phyloP scores from a whole-genome alignment of 2,329 filamentous ascomycete species.

The Metarhizium album region DNA sequence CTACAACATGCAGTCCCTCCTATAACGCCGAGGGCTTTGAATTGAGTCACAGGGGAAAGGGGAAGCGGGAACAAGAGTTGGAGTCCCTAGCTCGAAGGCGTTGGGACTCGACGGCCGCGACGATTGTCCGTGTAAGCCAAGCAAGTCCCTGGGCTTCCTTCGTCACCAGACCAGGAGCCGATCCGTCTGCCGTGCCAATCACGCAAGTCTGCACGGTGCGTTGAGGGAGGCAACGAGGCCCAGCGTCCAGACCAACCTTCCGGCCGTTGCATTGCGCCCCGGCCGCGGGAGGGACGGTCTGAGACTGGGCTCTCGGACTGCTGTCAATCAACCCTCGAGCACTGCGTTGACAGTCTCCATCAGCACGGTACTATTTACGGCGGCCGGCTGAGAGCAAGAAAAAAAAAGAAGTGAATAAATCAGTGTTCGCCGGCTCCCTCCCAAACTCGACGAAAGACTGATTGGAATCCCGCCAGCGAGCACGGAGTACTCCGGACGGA shows the following conservation, averaged over 20 bases:
- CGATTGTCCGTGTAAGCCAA: slow-evolving; percentile 7
- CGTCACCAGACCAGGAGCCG: slow-evolving; percentile 7
- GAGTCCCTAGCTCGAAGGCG: neutral
- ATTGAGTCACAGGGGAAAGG: neutral
- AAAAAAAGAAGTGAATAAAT: no score
- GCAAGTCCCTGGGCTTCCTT: slow-evolving; percentile 4
- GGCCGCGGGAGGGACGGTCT: neutral
- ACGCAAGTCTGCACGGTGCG: neutral
- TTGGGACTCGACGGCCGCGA: slow-evolving; percentile 3
- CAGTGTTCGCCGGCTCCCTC: neutral
- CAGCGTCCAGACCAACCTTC: neutral
- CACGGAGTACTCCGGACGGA: no score
- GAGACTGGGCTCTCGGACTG: no score
- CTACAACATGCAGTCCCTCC: slow-evolving; percentile 3
- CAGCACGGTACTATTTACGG: no score
- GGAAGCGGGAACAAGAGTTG: neutral
- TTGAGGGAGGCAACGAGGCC: neutral
- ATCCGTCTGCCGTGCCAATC: slow-evolving; percentile 8
- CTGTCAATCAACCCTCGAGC: no score
- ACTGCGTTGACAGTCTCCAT: no score
- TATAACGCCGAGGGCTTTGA: neutral
- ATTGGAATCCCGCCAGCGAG: no score
- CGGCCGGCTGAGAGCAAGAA: no score
- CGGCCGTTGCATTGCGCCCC: neutral
- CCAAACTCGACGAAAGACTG: no score